These are phyloP conservation scores for Aspergillus sp. DNA, from an alignment of 2,329 filamentous ascomycete genomes.

Conservation along the genomic window DNA sequence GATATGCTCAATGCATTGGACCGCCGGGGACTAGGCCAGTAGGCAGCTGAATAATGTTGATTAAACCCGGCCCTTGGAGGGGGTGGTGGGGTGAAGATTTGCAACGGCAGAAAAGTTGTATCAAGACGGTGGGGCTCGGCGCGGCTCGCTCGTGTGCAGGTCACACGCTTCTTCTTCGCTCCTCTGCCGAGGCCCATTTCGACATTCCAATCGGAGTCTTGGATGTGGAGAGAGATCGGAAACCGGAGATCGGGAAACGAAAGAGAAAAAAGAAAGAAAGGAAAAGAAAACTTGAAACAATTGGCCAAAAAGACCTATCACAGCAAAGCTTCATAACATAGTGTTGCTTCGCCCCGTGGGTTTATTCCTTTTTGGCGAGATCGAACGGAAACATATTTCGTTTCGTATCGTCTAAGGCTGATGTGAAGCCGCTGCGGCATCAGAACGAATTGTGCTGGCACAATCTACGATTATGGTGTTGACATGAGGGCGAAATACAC, in stretches of 20 bases:
- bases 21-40: constrained; percentile 38
- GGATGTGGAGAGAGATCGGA: not conserved
- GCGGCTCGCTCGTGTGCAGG: constrained; percentile 24
- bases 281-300: constrained; percentile 4
- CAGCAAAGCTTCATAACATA: not conserved
- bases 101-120: not conserved
- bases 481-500: constrained; percentile 5
- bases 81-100: not conserved
- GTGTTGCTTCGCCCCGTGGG: not conserved
- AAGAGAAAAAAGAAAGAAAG: not conserved
- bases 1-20: constrained; percentile 52
- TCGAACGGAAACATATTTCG: not conserved
- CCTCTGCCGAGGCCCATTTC: not conserved
- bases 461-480: not conserved
- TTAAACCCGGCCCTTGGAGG: not conserved
- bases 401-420: not conserved
- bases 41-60: constrained; percentile 4
- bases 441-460: constrained; percentile 1
- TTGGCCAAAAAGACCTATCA: not conserved
- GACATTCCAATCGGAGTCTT: not conserved
- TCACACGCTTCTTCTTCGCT: constrained; percentile 13
- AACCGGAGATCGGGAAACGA: constrained; percentile 1
- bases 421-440: not conserved
- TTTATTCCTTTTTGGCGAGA: not conserved
- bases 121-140: not conserved